Evolutionary conservation across 1,139 yeast genomes (phyloP), one percentile per base, ranked within the genome.

Genomic region (Protomyces arabidopsidicola): DNA sequence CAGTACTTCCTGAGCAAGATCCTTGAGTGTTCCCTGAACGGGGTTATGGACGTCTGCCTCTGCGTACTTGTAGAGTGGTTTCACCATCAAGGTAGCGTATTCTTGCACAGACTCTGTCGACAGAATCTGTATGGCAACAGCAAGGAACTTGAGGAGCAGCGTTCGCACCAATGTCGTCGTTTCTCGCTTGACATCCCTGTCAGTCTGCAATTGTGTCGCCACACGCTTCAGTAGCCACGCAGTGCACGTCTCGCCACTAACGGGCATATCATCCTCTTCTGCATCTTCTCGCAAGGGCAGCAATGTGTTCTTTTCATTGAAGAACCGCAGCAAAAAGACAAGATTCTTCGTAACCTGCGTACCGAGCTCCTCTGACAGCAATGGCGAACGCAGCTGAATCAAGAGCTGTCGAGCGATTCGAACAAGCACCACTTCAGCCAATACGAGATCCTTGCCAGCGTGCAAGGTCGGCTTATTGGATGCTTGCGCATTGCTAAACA

Each of bases 341-440:
- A 91, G 75, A 67, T 87, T 86, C 74, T 87, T 88, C 31, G 87
- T 84, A 48, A 83, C 79, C 71, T 86, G 88, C 20, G 80, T 74
- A 0, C 90, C 88, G 63, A 90, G 77, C 0, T 81, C 84, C 62
- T 84, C 86, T 1, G 88, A 76, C 39, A 90, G 79, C 3, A 82
- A 76, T 0, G 96, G 95, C 0, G 97, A 96, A 31, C 88, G 84
- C 60, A 91, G 75, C 76, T 90, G 96, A 71, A 90, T 87, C 66
- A 90, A 78, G 54, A 84, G 75, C 70, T 90, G 82, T 69, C 82
- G 82, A 0, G 88, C 88, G 55, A 87, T 81, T 0, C 82, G 81
- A 72, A 88, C 95, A 35, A 87, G 71, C 58, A 27, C 75, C 39
- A 18, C 63, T 45, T 24, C 72, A 73, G 12, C 77, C 71, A 9